Evolutionary conservation across 1,284 basidiomycete species (phyloP), one percentile per base, ranked within the genome.

Genomic region (Filobasidium uniguttulatum): DNA sequence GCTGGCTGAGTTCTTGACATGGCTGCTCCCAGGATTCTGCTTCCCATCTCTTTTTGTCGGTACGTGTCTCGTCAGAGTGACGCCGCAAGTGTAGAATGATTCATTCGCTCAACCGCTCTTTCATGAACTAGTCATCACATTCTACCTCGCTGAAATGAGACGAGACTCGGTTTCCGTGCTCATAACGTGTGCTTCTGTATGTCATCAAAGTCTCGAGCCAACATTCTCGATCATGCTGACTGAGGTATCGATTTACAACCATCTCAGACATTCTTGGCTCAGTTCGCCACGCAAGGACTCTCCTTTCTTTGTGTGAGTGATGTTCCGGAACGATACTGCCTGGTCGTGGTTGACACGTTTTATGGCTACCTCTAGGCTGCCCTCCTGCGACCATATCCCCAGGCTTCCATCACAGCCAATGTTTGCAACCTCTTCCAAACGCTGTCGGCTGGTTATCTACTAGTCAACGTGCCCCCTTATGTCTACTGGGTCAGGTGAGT

Each of bases 381-480:
- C 1, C 48, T 73, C 23, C 60, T 64, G 3, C 61, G 72, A 5
- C 59, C 59, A 0, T 72, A 70, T 37, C 60, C 70, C 0, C 56
- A 61, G 28, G 70, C 70, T 0, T 67, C 65, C 0, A 48, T 67
- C 3, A 58, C 69, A 22, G 68, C 63, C 3, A 71, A 71, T 53
- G 61, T 65, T 2, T 46, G 62, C 33, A 64, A 63, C 47, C 51
- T 63, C 23, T 60, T 61, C 36, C 59, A 61, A 45, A 55, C 56
- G 49, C 58, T 66, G 54, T 61, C 61, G 38, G 56, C 63, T 3
- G 67, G 67, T 3, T 64, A 64, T 45, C 57, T 69, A 31, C 43
- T 68, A 8, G 57, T 61, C n/a, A 51, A 68, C 29, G 65, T 73
- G 2, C 72, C 72, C 1, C 60, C 61, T 0, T 74, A 71, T 55